phyloP scores from a whole-genome alignment of 345 rosid species.

The Populus pruinosa region DNA sequence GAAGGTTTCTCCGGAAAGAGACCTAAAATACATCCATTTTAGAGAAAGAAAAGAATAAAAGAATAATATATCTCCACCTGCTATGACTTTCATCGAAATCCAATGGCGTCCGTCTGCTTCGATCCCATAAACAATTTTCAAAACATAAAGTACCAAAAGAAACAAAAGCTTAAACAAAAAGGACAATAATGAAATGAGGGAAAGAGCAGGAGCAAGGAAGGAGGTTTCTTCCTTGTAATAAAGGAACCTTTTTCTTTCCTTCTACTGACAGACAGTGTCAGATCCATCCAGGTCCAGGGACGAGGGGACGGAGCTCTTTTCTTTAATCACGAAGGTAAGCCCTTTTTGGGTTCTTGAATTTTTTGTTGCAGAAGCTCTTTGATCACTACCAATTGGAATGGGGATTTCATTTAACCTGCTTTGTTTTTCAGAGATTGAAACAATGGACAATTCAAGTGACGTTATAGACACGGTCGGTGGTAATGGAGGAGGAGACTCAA shows the following conservation, averaged over 20 bases:
- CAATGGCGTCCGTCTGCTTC: too few relatives aligned
- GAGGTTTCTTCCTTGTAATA: too few relatives aligned
- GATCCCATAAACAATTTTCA: too few relatives aligned
- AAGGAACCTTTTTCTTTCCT: background rate
- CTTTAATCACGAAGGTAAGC: background rate
- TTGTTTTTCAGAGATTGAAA: too few relatives aligned
- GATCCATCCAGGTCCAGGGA: background rate
- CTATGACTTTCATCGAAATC: too few relatives aligned
- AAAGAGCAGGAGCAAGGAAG: too few relatives aligned
- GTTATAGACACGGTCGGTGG: background rate
- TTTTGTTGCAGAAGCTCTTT: background rate
- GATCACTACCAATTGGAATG: background rate
- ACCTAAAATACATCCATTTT: too few relatives aligned
- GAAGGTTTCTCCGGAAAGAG: too few relatives aligned
- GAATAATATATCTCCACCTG: too few relatives aligned
- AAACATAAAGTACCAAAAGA: background rate
- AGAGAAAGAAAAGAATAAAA: too few relatives aligned
- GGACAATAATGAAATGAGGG: background rate
- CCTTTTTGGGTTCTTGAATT: background rate
- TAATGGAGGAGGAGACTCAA: constrained; percentile 10
- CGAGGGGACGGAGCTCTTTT: background rate
- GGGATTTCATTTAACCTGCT: too few relatives aligned
- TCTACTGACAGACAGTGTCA: too few relatives aligned
- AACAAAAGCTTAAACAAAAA: background rate
- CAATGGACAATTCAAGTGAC: constrained; percentile 24